Base-by-base conservation (phyloP, 2,329 filamentous ascomycete species). In the Dactylellina haptotyla region DNA sequence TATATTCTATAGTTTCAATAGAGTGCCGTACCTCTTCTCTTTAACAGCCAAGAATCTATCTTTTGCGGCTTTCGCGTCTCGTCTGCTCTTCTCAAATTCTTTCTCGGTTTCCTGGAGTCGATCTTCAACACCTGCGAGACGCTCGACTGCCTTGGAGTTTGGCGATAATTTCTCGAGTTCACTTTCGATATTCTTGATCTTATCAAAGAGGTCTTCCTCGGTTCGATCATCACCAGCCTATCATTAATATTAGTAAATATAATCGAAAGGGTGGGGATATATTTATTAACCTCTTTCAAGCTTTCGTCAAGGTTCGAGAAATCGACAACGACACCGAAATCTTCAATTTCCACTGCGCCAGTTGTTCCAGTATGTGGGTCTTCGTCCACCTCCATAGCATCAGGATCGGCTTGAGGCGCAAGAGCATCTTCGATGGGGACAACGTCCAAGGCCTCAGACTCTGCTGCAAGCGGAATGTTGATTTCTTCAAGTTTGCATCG, bases 401-500 rank as follows among this genome's bases (percentile, higher is more conserved):
- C 93, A 0, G 89, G 87, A 78, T 97, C 92, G 63, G 87, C 86
- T 16, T 76, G 75, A 69, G 89, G 88, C 45, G 92, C 83, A 43
- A 96, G 83, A 75, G 89, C 86, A 77, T 97, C 93, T 79, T 96
- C 92, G 78, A 96, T 92, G 2, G 95, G 95, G 57, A 99, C 85
- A 75, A 89, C 87, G 78, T 96, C 92, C 23, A 99, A 84, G 4
- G 84, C 83, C 32, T 83, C 84, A 1, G 92, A 97, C 23, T 89
- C 89, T 65, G 88, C 83, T 1, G 85, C 83, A 20, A 99, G 85
- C 1, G 95, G 95, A 69, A 99, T 86, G 75, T 90, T 88, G 76
- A 98, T 91, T 79, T 97, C 93, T 80, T 98, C 94, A 50, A 99
- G 88, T 80, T 96, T 94, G 84, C 94, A 98, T 75, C 92, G 88